Conservation (phyloP, 2,329 filamentous ascomycete species). For the Falciphora oryzae region DNA sequence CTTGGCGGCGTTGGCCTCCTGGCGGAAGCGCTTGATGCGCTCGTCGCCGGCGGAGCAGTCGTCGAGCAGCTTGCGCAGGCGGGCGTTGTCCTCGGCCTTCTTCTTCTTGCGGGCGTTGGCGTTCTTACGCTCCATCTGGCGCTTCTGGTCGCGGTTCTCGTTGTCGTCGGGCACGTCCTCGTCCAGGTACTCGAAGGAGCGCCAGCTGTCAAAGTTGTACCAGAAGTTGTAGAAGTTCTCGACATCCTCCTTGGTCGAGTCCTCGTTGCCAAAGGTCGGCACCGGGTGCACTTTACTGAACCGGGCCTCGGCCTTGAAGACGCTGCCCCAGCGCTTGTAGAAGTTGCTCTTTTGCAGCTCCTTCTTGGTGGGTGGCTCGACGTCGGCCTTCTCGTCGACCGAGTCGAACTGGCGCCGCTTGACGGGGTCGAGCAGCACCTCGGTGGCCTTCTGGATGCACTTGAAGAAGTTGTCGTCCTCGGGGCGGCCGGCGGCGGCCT, state of each 20-base stretch:
- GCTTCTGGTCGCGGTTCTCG: constrained; percentile 98
- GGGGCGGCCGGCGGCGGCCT: constrained; percentile 77
- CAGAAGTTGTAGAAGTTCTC: constrained; percentile 99
- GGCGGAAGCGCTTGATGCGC: constrained; percentile 95
- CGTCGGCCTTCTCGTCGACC: constrained; percentile 88
- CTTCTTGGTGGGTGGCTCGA: constrained; percentile 91
- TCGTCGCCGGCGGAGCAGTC: constrained; percentile 79
- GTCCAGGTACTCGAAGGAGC: constrained; percentile 95
- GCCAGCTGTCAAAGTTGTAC: constrained; percentile 99
- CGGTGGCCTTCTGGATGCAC: constrained; percentile 98
- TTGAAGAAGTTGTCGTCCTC: constrained; percentile 99
- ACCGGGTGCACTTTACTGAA: constrained; percentile 92
- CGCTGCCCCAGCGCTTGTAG: constrained; percentile 88
- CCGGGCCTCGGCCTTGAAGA: constrained; percentile 86
- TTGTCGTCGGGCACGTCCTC: constrained; percentile 99
- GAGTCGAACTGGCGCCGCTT: constrained; percentile 95
- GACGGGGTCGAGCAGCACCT: constrained; percentile 84
- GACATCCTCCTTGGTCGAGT: constrained; percentile 81
- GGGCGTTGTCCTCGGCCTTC: constrained; percentile 95
- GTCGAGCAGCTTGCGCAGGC: constrained; percentile 85
- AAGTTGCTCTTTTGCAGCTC: constrained; percentile 79
- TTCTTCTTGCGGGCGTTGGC: constrained; percentile 96
- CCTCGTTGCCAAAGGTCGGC: constrained; percentile 76
- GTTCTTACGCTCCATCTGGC: constrained; percentile 98
- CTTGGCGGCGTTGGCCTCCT: constrained; percentile 87